Base-by-base conservation (phyloP, 2,329 filamentous ascomycete species). In the Trichoderma gracile region DNA sequence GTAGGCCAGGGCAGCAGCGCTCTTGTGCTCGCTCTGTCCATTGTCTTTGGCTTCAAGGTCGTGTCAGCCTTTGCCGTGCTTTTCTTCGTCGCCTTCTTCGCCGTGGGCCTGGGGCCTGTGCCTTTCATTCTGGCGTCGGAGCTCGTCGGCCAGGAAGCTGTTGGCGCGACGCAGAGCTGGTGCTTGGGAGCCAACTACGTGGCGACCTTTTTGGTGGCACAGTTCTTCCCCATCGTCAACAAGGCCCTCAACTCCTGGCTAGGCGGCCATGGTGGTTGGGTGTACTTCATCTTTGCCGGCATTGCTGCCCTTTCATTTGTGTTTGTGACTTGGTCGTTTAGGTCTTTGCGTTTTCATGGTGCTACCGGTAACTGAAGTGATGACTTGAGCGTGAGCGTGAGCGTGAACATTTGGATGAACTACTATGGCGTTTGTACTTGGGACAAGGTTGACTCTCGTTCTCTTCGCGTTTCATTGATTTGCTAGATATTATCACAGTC, bases 121-220 rank as follows among this genome's bases (percentile, higher is more conserved):
- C 95, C 95, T 0, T 99, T 98, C 76, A 96, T 98, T 69, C 83
- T 99, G 53, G 89, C 93, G 0, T 93, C 91, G 1, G 95, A 98
- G 77, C 85, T 98, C 3, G 95, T 98, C 0, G 90, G 89, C 0
- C 89, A 92, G 14, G 92, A 97, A 74, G 95, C 94, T 0, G 93
- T 97, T 0, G 93, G 94, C 1, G 92, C 94, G 0, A 90, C 92
- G 0, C 95, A 99, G 76, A 93, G 90, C 65, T 96, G 93, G 85
- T 91, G 89, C 0, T 78, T 98, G 25, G 92, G 87, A 1, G 89
- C 91, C 15, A 98, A 95, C 76, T 98, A 96, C 82, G 82, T 92
- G 27, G 90, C 93, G 0, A 98, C 94, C 0, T 98, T 97, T 73
- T 71, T 96, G 23, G 93, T 99, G 2, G 93, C 94, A 0, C 93